Percentiles rank a stretch among this genome's conserved stretches.
These are phyloP conservation scores for Penicillium sp. DNA, from an alignment of 2,329 filamentous ascomycete genomes.

Conservation along the genomic window DNA sequence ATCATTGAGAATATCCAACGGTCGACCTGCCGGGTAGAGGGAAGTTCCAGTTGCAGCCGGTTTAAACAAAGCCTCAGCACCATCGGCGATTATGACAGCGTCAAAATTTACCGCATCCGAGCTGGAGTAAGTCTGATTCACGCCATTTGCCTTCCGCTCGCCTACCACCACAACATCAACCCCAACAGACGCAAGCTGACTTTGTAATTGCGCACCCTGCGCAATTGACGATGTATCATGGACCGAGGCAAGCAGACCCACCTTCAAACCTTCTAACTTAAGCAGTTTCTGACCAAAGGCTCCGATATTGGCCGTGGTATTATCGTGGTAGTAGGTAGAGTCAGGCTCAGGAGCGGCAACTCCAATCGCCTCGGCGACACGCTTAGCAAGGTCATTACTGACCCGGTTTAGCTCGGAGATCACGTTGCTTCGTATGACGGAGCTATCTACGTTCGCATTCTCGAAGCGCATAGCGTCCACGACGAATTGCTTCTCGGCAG, in stretches of 20 bases:
- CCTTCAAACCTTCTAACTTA: conserved; percentile 61
- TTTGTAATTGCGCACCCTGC: conserved; percentile 53
- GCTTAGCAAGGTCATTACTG: conserved; percentile 64
- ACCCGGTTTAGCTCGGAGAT: conserved; percentile 68
- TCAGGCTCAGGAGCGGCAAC: conserved; percentile 61
- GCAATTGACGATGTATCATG: conserved; percentile 45
- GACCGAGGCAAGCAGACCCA: conserved; percentile 61
- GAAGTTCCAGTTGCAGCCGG: conserved; percentile 49
- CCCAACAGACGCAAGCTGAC: conserved; percentile 41
- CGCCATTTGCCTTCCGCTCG: conserved; percentile 55
- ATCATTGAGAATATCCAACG: conserved; percentile 63
- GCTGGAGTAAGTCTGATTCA: conserved; percentile 65
- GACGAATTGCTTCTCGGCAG: conserved; percentile 68
- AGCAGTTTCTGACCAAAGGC: conserved; percentile 60
- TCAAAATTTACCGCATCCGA: conserved; percentile 55
- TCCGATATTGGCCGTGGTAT: conserved; percentile 62
- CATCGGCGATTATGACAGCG: conserved; percentile 57
- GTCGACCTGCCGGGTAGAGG: conserved; percentile 64
- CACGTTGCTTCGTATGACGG: conserved; percentile 63
- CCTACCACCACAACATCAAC: conserved; percentile 62
- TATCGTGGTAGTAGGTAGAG: conserved; percentile 66
- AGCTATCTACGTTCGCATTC: conserved; percentile 58
- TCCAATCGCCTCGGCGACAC: conserved; percentile 64
- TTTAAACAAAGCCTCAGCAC: conserved; percentile 55
- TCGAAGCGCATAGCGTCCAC: conserved; percentile 75